Evolutionary conservation across 83 land plant species (phyloP).

Genomic region (Diphasiastrum complanatum): DNA sequence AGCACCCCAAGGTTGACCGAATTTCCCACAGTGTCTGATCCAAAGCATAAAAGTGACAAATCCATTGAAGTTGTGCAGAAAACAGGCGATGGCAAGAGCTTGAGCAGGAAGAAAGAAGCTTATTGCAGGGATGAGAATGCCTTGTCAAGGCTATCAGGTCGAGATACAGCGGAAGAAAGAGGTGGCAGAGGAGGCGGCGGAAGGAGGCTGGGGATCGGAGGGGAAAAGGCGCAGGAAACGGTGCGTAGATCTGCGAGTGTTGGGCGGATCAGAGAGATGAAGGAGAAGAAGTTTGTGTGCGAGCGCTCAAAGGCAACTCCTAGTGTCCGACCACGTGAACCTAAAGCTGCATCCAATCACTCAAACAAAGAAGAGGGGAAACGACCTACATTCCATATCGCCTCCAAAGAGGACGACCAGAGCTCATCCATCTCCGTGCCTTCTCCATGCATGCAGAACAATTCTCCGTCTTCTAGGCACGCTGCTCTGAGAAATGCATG

Average conservation of each 20-base stretch:
- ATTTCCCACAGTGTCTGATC: neutral
- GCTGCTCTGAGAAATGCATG: conserved; percentile 2
- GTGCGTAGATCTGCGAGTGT: conserved; percentile 1
- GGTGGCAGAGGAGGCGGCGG: neutral
- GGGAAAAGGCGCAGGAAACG: neutral
- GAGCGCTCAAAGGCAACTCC: neutral
- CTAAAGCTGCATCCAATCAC: neutral
- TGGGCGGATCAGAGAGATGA: neutral
- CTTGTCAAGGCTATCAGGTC: neutral
- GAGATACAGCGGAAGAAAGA: neutral
- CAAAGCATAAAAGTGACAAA: neutral
- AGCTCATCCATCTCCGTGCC: neutral
- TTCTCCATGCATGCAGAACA: conserved; percentile 1
- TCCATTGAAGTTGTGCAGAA: neutral
- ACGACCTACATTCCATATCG: neutral
- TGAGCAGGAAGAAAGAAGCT: neutral
- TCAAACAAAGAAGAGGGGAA: neutral
- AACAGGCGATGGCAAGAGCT: neutral
- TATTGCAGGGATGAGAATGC: neutral
- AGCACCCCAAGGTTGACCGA: neutral
- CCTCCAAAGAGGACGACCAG: neutral
- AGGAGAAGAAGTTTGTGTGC: too few relatives aligned
- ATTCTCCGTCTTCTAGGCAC: neutral
- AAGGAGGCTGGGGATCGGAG: neutral
- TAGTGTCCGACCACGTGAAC: neutral